A percentile compares a stretch with the other conserved stretches of the same genome.
Evolutionary conservation across 2,329 filamentous ascomycete genomes (phyloP).

Genomic region (Fusarium nisikadoi): DNA sequence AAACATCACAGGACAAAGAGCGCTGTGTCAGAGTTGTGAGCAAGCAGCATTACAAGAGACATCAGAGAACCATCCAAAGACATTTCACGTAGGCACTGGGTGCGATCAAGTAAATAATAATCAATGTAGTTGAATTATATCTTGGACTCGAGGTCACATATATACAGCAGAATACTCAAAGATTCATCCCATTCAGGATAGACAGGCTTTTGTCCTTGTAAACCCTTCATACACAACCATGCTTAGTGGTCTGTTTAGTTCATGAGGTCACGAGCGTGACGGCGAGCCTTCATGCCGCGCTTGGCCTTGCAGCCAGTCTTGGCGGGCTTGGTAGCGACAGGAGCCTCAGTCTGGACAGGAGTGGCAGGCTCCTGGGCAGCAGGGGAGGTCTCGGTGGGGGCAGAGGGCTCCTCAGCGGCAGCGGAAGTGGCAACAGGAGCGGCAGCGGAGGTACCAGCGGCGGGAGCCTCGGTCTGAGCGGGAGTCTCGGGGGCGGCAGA

Average conservation of each 20-base stretch:
- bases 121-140: constrained; percentile 26
- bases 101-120: not conserved
- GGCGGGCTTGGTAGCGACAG: constrained; percentile 27
- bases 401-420: constrained; percentile 1
- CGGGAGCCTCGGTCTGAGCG: not conserved
- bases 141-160: constrained; percentile 40
- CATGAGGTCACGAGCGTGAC: constrained; percentile 39
- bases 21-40: not conserved
- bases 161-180: constrained; percentile 45
- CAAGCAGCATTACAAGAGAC: not conserved
- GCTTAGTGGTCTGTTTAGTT: constrained; percentile 34
- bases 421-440: constrained; percentile 17
- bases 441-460: constrained; percentile 16
- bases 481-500: not conserved
- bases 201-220: constrained; percentile 27
- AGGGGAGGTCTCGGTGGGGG: constrained; percentile 9
- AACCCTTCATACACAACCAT: constrained; percentile 29
- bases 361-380: constrained; percentile 7
- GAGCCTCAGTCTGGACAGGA: constrained; percentile 22
- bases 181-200: constrained; percentile 28
- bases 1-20: not conserved
- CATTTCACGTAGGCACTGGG: too few species aligned
- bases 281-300: constrained; percentile 34
- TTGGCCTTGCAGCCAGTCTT: constrained; percentile 39
- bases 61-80: not conserved